These are phyloP conservation scores for Achaetomium macrosporum DNA, from an alignment of 2,329 filamentous ascomycete species.

Conservation along the genomic window DNA sequence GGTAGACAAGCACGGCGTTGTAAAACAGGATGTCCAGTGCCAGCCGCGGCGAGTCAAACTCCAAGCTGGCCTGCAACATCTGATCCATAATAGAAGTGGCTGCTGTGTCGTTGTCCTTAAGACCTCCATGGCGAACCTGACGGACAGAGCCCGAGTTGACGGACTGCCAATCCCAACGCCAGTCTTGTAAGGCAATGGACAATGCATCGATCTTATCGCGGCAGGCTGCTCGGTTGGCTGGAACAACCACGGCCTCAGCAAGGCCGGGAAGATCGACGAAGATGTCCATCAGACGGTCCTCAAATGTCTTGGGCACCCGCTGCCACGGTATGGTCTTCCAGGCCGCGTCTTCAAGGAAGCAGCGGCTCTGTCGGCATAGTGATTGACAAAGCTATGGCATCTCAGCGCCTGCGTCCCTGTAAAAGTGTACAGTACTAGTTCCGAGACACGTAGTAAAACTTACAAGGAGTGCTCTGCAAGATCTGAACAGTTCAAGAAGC, in stretches of 20 bases:
- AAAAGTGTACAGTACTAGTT: background rate
- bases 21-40: conserved; percentile 5
- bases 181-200: background rate
- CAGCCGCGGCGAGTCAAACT: conserved; percentile 2
- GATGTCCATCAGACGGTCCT: conserved; percentile 4
- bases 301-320: background rate
- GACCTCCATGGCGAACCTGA: background rate
- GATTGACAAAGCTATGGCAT: background rate
- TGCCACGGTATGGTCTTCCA: conserved; percentile 4
- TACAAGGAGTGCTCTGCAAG: conserved; percentile 1
- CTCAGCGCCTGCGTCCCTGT: no score
- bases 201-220: background rate
- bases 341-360: conserved; percentile 1
- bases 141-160: background rate
- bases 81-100: background rate
- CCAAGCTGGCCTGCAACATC: background rate
- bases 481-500: background rate
- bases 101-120: background rate
- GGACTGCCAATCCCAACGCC: conserved; percentile 6
- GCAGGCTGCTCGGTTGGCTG: background rate
- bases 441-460: background rate
- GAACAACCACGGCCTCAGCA: background rate
- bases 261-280: background rate
- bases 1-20: background rate
- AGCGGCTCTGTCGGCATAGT: background rate